Base-by-base conservation (phyloP, 108 stramenopile genomes). In the Cyclotella kingstonii region DNA sequence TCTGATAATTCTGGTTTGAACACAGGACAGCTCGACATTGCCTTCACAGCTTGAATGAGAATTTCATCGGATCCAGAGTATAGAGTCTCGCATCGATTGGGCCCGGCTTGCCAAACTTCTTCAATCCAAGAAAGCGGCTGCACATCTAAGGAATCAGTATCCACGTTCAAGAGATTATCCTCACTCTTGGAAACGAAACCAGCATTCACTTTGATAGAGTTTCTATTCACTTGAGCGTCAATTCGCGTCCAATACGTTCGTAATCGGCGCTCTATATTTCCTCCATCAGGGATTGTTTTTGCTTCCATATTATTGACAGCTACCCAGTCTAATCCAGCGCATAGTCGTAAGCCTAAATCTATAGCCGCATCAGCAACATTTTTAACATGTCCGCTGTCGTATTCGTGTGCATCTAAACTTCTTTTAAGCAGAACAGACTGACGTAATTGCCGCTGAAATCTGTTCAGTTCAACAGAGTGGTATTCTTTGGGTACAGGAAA, bases 21-120 rank as follows among this genome's bases (percentile, higher is more conserved):
- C 1, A 88, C 82, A 14, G 69, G 82, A 62, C 87, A 88, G 46
- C 71, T 77, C 19, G 83, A 42, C 47, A 88, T 69, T 11, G 34
- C 33, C 43, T 71, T 40, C 21, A 71, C 52, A 30, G 62, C 60
- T 38, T 42, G 30, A 35, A 57, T 41, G 9, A 71, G 29, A 5
- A 49, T 6, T 45, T 56, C 50, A 22, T 63, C 60, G 29, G 43
- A 41, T 61, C 34, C 17, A 42, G 8, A 17, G 73, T 43, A 45
- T 63, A 63, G 30, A 50, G 21, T 15, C 14, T 23, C 8, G 77
- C 45, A 34, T 26, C 70, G 40, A 50, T 84, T 81, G 0, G 87
- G 87, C 2, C 87, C 87, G 28, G 66, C 70, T 28, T 76, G 67
- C 73, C 71, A 84, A 30, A 64, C 67, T 44, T 66, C 50, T 38